Evolutionary conservation across 2,329 filamentous ascomycete species (phyloP), one percentile per base, ranked within the genome.

Genomic region (Phialocephala sp.): DNA sequence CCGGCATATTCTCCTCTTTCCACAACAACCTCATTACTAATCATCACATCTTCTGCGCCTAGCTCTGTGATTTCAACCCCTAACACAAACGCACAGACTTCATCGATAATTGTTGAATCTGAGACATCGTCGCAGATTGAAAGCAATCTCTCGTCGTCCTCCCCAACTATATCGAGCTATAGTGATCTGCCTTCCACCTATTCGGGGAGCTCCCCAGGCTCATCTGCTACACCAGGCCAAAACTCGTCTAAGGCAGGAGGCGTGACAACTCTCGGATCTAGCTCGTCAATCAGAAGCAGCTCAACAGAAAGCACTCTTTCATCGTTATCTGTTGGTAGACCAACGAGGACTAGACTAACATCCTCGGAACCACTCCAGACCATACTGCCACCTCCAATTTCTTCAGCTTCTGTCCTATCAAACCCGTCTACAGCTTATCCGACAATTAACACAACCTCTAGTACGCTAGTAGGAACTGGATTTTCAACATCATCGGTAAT

Each of bases 401-500:
- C 6, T 22, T 18, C n/a, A 27, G 2, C 5, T 6, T 11, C 27
- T 37, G 32, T 20, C 36, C 4, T 35, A 18, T 56, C 54, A 20
- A 56, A 27, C 54, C 37, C 54, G 12, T 56, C 54, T 5, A 6
- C 27, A 36, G 27, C 27, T n/a, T 56, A 12, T 54, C 45, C 50
- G 14, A 55, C 50, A 18, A 22, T 11, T 5, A 32, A 55, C 15
- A 6, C 14, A 6, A 56, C 27, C 36, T 56, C 32, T 1, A 56
- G 54, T 20, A 56, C 54, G 15, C 14, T 54, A 2, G 24, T 54
- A 15, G 20, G 24, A 9, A 39, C 27, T 36, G 52, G 60, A 22
- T 27, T 50, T 9, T 35, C 37, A 15, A 45, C 24, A 24, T 65
- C 65, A 18, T 66, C 62, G 32, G 27, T 41, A 32, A 43, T 54